These are phyloP conservation scores for Exserohilum rostratum DNA, from an alignment of 2,329 filamentous ascomycete species.

Conservation along the genomic window DNA sequence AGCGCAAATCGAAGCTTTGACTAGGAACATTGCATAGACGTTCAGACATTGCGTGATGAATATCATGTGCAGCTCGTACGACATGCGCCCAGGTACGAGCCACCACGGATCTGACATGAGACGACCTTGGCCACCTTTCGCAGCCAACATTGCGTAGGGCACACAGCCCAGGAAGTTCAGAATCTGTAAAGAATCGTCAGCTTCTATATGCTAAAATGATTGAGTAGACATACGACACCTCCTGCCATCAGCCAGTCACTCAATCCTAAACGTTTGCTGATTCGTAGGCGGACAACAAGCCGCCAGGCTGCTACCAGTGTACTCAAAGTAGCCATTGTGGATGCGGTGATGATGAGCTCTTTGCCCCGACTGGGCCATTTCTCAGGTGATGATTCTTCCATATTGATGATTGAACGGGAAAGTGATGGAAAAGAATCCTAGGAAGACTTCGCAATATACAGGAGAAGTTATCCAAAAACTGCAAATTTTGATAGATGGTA, in stretches of 20 bases:
- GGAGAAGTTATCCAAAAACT: too few relatives aligned
- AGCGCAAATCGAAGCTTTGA: conserved; percentile 16
- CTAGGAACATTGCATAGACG: conserved; percentile 19
- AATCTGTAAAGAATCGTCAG: not conserved
- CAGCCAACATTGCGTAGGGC: conserved; percentile 1
- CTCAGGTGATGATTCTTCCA: not conserved
- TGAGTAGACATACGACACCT: conserved; percentile 7
- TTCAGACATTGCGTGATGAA: conserved; percentile 6
- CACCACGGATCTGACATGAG: conserved; percentile 19
- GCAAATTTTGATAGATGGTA: too few relatives aligned
- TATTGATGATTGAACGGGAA: not conserved
- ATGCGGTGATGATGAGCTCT: conserved; percentile 11
- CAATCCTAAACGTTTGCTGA: not conserved
- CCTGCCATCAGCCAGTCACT: conserved; percentile 14
- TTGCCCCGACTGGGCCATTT: conserved; percentile 7
- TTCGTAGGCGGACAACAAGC: conserved; percentile 9
- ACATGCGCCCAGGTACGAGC: not conserved
- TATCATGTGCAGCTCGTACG: conserved; percentile 2
- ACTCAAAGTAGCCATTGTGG: conserved; percentile 10
- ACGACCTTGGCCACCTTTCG: conserved; percentile 13
- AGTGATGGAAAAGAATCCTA: too few relatives aligned
- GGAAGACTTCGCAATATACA: too few relatives aligned
- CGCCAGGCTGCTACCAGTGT: conserved; percentile 11
- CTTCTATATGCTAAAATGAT: not conserved
- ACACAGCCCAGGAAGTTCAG: conserved; percentile 11